Percentiles rank a stretch among this genome's conserved stretches.
Evolutionary conservation across 2,329 filamentous ascomycete species (phyloP).

Genomic region (Plenodomus lindquistii): DNA sequence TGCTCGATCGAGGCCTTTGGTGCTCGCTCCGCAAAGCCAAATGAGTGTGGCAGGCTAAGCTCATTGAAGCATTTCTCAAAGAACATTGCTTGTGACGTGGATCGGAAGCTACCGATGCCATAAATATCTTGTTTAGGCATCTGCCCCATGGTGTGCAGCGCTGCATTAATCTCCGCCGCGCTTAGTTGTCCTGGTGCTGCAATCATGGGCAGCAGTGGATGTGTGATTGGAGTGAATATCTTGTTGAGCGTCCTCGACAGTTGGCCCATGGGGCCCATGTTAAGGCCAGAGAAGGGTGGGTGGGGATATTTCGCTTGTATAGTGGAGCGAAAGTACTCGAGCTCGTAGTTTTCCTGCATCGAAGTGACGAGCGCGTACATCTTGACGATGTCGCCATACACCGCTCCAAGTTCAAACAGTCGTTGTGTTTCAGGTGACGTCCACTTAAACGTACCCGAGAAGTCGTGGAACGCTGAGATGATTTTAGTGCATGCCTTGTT

Average conservation of each 20-base stretch:
- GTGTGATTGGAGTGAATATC: constrained; percentile 85
- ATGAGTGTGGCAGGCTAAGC: constrained; percentile 82
- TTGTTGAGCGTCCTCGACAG: constrained; percentile 82
- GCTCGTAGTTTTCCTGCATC: constrained; percentile 84
- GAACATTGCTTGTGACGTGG: constrained; percentile 79
- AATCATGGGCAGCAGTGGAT: constrained; percentile 80
- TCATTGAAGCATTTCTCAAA: constrained; percentile 69
- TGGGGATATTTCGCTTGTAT: constrained; percentile 71
- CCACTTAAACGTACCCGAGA: constrained; percentile 83
- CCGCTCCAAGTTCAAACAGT: constrained; percentile 71
- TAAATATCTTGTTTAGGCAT: constrained; percentile 80
- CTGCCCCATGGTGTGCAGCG: constrained; percentile 77
- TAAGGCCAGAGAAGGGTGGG: constrained; percentile 79
- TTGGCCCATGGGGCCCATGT: constrained; percentile 86
- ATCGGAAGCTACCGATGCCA: constrained; percentile 72
- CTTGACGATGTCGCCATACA: constrained; percentile 84
- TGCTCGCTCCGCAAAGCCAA: constrained; percentile 73
- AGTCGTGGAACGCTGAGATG: constrained; percentile 91
- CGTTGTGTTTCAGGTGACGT: constrained; percentile 71
- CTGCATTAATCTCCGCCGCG: constrained; percentile 81
- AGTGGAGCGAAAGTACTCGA: constrained; percentile 83
- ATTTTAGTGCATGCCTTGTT: constrained; percentile 78
- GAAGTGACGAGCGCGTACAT: constrained; percentile 85
- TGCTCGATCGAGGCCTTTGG: constrained; percentile 69
- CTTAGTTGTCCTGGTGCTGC: constrained; percentile 85